Percentiles rank a stretch among this genome's conserved stretches.
These are phyloP conservation scores for Aspergillus fijiensis DNA, from an alignment of 2,329 filamentous ascomycete genomes.

Conservation along the genomic window DNA sequence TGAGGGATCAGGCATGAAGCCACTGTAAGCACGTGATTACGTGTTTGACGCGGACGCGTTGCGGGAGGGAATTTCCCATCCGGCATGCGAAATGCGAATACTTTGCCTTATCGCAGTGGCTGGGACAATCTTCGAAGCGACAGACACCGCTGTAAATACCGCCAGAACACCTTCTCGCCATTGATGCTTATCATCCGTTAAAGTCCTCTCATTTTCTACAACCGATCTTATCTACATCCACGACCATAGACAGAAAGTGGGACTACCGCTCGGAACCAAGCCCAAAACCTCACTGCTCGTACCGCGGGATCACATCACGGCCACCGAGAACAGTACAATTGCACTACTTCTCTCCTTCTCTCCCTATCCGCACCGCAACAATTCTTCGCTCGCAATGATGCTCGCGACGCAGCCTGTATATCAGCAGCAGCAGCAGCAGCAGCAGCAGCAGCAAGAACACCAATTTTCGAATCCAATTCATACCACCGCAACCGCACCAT, in stretches of 20 bases:
- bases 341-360: neutral
- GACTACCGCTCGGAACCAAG: neutral
- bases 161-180: neutral
- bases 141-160: neutral
- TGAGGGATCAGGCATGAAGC: neutral
- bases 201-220: neutral
- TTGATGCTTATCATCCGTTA: neutral
- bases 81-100: constrained; percentile 11
- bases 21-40: neutral
- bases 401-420: neutral
- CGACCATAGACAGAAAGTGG: neutral
- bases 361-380: no score
- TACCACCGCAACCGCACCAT: neutral
- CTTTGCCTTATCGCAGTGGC: neutral
- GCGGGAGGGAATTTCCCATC: neutral
- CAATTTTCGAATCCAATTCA: no score
- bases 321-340: neutral
- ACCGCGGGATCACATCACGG: neutral
- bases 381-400: neutral
- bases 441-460: neutral
- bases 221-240: neutral
- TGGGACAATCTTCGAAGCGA: neutral
- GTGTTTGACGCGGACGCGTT: neutral
- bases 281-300: neutral
- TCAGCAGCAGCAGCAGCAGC: neutral